phyloP scores from a whole-genome alignment of 2,329 filamentous ascomycete species.

The Arthrobotrys sphaeroides region DNA sequence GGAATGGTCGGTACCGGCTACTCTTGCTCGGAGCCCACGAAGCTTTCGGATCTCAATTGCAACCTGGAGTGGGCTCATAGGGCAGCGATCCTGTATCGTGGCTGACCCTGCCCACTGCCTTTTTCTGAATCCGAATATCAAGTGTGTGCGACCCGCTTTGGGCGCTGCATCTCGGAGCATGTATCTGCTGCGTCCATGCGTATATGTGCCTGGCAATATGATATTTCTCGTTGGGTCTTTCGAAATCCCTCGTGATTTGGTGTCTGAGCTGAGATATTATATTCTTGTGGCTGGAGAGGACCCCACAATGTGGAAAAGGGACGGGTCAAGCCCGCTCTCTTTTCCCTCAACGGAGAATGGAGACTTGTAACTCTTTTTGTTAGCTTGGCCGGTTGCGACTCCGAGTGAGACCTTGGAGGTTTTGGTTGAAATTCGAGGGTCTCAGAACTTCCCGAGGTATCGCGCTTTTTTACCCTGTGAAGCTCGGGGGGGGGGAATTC shows the following conservation, averaged over 20 bases:
- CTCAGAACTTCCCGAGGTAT: constrained; percentile 41
- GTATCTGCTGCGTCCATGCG: background rate
- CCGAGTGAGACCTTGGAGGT: constrained; percentile 14
- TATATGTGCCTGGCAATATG: constrained; percentile 20
- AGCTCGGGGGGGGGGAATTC: background rate
- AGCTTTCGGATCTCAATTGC: constrained; percentile 28
- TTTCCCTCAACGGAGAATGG: constrained; percentile 7
- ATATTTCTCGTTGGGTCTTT: constrained; percentile 16
- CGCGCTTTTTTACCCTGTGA: constrained; percentile 33
- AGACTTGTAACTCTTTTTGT: constrained; percentile 11
- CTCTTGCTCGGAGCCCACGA: constrained; percentile 20
- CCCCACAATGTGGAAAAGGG: constrained; percentile 9
- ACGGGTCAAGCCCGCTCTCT: constrained; percentile 19
- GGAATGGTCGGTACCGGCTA: constrained; percentile 10
- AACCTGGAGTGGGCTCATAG: constrained; percentile 21
- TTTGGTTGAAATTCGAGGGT: constrained; percentile 22
- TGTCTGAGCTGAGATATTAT: constrained; percentile 39
- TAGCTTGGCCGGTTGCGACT: constrained; percentile 27
- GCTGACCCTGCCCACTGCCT: constrained; percentile 16
- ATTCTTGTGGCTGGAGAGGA: constrained; percentile 50
- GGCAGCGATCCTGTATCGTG: constrained; percentile 24
- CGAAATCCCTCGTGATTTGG: constrained; percentile 27
- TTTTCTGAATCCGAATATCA: background rate
- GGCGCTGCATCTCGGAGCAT: constrained; percentile 6
- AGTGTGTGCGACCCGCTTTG: background rate